Percentiles rank a stretch among this genome's conserved stretches.
These are phyloP conservation scores for Cutaneotrichosporon curvatum DNA, from an alignment of 1,284 basidiomycete genomes.

Conservation along the genomic window DNA sequence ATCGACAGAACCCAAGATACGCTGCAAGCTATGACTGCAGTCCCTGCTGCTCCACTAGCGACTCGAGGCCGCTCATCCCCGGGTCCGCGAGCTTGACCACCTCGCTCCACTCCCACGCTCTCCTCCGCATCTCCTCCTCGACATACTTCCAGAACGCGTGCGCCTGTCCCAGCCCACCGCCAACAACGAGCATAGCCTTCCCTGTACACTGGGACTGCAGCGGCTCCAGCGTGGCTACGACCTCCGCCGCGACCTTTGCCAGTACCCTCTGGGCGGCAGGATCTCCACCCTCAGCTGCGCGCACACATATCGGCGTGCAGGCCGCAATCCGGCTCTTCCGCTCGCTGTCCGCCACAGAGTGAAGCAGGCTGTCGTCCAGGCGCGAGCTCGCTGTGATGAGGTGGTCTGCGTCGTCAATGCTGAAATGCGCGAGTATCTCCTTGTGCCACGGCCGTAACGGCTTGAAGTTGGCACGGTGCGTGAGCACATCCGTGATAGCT, in stretches of 20 bases:
- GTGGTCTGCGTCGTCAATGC: conserved; percentile 1
- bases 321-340: conserved; percentile 15
- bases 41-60: too few species aligned
- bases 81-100: conserved; percentile 11
- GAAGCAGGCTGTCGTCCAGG: neutral
- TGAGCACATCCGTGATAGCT: conserved; percentile 10
- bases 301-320: conserved; percentile 7
- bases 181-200: conserved; percentile 10
- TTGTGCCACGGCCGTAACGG: conserved; percentile 7
- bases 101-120: conserved; percentile 10
- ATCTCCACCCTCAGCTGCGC: conserved; percentile 7
- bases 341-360: conserved; percentile 8
- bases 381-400: conserved; percentile 3
- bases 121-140: neutral
- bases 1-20: too few species aligned
- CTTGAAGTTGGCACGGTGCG: conserved; percentile 8
- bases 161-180: conserved; percentile 12
- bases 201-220: neutral
- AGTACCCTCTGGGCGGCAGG: conserved; percentile 6
- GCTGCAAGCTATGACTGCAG: too few species aligned
- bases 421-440: conserved; percentile 6
- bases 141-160: conserved; percentile 10
- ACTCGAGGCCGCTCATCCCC: too few species aligned
- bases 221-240: conserved; percentile 14
- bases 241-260: conserved; percentile 11